Evolutionary conservation across 2,329 filamentous ascomycete genomes (phyloP), one percentile per base, ranked within the genome.

Genomic region (Stagonosporopsis vannaccii): DNA sequence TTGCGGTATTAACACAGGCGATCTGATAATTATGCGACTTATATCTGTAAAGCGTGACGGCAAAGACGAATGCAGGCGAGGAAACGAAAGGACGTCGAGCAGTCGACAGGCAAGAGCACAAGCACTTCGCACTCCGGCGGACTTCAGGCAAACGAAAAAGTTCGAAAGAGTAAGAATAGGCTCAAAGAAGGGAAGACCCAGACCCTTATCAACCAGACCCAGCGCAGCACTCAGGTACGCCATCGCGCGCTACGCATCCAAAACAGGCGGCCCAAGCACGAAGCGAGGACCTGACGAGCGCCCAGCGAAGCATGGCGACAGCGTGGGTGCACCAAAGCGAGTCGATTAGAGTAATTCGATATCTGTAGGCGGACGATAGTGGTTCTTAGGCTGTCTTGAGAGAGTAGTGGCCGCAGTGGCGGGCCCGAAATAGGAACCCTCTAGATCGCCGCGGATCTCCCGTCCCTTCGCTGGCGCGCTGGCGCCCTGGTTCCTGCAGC

Each of bases 1-100:
- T 40, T 28, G 35, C 22, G 30, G 23, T 28, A 20, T 19, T 32
- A 20, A 23, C 6, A 11, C 20, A 4, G 23, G 23, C 11, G n/a
- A 43, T 32, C 32, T 17, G 26, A 32, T 23, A 13, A 32, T 55
- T 43, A 32, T 40, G 42, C 13, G 41, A 17, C 32, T 37, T 30
- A 48, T 41, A n/a, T 23, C n/a, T 26, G 22, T 20, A 28, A 20
- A 36, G 36, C 33, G 41, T 11, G 4, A 22, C n/a, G 13, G 35
- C 39, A 32, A 13, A 1, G 39, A 17, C 15, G 35, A 37, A 19
- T 40, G 41, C 28, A 35, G 26, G 2, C 3, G 17, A 51, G 26
- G 33, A 26, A 56, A 56, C 53, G 53, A 56, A 51, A 47, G 47
- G 47, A 56, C 47, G 53, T 48, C 51, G 22, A 32, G 41, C 32